A percentile compares a stretch with the other conserved stretches of the same genome.
Conservation (phyloP, 2,329 filamentous ascomycete species). For the Xylariaceae sp. region DNA sequence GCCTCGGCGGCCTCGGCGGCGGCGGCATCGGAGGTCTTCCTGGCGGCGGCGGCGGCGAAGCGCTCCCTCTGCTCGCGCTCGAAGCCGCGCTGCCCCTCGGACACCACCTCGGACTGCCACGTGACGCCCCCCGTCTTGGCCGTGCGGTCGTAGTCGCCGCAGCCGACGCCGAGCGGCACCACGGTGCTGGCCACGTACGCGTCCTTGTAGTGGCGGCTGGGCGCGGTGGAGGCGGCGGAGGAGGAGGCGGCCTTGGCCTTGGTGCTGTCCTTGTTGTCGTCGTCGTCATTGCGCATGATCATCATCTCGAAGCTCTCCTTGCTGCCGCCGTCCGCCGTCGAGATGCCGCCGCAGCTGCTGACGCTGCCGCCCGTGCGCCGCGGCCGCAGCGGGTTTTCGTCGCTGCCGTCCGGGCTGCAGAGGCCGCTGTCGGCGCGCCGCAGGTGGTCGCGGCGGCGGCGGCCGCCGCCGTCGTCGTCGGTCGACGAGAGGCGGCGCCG, state of each 20-base stretch:
- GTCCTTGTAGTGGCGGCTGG: constrained; percentile 10
- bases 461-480: no score
- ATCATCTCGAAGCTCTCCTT: constrained; percentile 8
- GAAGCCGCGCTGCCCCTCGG: constrained; percentile 20
- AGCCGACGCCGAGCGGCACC: constrained; percentile 10
- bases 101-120: constrained; percentile 16
- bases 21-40: no score
- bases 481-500: constrained; percentile 18
- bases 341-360: neutral
- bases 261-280: neutral
- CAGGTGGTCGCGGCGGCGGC: no score
- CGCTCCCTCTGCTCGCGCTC: constrained; percentile 16
- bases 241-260: neutral
- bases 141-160: neutral
- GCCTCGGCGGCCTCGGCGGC: no score
- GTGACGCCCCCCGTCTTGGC: constrained; percentile 7
- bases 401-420: no score
- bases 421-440: no score
- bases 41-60: constrained; percentile 4
- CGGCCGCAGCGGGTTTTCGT: constrained; percentile 7
- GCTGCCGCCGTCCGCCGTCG: constrained; percentile 7
- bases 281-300: constrained; percentile 5
- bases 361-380: constrained; percentile 2
- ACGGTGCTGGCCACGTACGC: constrained; percentile 14
- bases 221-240: neutral